Evolutionary conservation across 2,329 filamentous ascomycete species (phyloP).

Genomic region (Cercospora nicotianae): DNA sequence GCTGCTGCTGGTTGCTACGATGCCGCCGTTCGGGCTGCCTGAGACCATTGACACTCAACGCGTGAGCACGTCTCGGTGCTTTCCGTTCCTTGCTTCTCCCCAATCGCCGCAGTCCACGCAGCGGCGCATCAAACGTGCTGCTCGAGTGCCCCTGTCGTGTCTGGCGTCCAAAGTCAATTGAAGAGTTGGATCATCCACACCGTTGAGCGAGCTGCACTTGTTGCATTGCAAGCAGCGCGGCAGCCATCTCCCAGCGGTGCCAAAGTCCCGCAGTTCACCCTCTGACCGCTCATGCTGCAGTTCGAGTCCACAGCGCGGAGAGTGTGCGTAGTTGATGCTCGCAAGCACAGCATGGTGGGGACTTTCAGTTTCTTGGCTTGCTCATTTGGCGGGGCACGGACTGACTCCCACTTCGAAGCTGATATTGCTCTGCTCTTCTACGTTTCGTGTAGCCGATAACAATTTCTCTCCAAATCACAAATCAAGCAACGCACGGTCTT

Average conservation of each 20-base stretch:
- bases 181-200: not conserved
- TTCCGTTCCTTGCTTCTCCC: not conserved
- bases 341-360: slow-evolving; percentile 3
- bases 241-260: not conserved
- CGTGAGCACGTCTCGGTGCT: not conserved
- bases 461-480: not conserved
- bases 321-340: not conserved
- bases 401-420: slow-evolving; percentile 10
- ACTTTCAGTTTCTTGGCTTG: slow-evolving; percentile 4
- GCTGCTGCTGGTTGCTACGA: not conserved
- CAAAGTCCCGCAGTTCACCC: slow-evolving; percentile 8
- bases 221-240: not conserved
- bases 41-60: not conserved
- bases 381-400: slow-evolving; percentile 1
- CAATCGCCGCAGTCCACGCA: not conserved
- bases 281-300: slow-evolving; percentile 8
- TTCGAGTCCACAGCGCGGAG: not conserved
- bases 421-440: not conserved
- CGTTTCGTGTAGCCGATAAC: slow-evolving; percentile 4
- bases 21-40: not conserved
- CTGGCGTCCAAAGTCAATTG: not conserved
- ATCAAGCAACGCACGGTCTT: slow-evolving; percentile 13
- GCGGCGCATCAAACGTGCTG: not conserved
- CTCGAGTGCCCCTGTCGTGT: not conserved
- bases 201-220: not conserved